Evolutionary conservation across 495 filamentous ascomycete genomes (phyloP), one percentile per base, ranked within the genome.

Genomic region (Entonaema liquescens): DNA sequence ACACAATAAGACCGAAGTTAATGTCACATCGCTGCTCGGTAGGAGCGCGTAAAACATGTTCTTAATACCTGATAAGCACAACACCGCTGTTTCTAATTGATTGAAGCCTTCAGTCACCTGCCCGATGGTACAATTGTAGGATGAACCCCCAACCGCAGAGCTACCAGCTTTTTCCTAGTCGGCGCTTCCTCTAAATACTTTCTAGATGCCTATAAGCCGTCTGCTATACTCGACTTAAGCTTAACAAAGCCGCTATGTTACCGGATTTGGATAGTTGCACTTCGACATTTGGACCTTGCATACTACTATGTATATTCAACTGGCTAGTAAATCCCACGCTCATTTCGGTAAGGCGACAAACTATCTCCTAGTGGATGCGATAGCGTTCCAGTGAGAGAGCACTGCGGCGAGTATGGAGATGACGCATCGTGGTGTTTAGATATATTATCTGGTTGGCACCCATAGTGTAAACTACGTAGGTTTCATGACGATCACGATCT

Each of bases 281-380:
- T 65, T 42, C n/a, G 61, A 65, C 62, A 70, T 65, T 65, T 33
- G 62, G 61, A 29, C 61, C 67, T 70, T 50, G 61, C 62, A 61
- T 65, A 21, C 35, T 35, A 13, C 42, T 47, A 47, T 47, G 8
- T 12, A 26, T 44, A 52, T 31, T n/a, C 47, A 25, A 6, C 49
- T 23, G 2, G 44, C 49, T 47, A 56, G 47, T 25, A 0, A 38
- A n/a, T 13, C 47, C 47, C 55, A 21, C 31, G 29, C 57, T 61
- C 31, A 56, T 35, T 59, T 50, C 49, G 55, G 28, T 55, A 21
- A 26, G 38, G 61, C 49, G 0, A 60, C 13, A 19, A 31, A 47
- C 49, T 13, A 0, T 23, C 42, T 23, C 26, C 28, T 26, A 29
- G 31, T 31, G 8, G 21, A 25, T 60, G 55, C 36, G 17, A 54